Base-by-base conservation (phyloP, 1,139 yeast species). In the Arxiozyma heterogenica region DNA sequence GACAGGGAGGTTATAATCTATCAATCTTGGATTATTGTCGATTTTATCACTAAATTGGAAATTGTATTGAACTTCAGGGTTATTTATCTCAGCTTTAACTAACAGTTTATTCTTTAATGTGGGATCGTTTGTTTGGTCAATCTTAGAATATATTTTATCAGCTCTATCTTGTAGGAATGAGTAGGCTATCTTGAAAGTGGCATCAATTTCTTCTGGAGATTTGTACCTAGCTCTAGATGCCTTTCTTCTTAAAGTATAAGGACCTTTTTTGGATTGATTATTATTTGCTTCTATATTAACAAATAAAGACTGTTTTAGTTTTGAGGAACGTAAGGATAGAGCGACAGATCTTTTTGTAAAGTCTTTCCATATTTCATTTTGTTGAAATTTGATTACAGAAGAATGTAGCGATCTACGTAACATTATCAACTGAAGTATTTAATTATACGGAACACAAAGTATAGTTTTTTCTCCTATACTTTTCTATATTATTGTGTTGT, bases 31-130 rank as follows among this genome's bases (percentile, higher is more conserved):
- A 30, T 73, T 65, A 51, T 72, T 72, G 23, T 71, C 66, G 25
- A 67, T 45, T 53, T 71, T 72, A 30, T 71, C 71, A 53, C 67
- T 64, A 66, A 69, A 80, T 51, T 73, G 72, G 53, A 79, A 74
- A 68, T 86, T 88, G 72, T 80, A 87, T 57, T 81, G 73, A 11
- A 89, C 96, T 70, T 88, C 95, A 9, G 97, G 97, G 67, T 90
- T 88, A 63, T 75, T 70, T 47, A 74, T 63, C 67, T 90, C 94
- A 1, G 95, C 88, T 51, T 75, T 70, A 11, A 77, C 73, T 47
- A 71, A 61, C 20, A 76, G 64, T 46, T 70, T 34, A 22, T 59
- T 59, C 25, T 47, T 56, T 39, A 60, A 61, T 47, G 58, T 68
- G 38, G 73, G 68, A 22, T 69, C 65, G 54, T 66, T 66, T 64